Evolutionary conservation across 257 asterid species (phyloP).

Genomic region (Nicotiana tabacum): DNA sequence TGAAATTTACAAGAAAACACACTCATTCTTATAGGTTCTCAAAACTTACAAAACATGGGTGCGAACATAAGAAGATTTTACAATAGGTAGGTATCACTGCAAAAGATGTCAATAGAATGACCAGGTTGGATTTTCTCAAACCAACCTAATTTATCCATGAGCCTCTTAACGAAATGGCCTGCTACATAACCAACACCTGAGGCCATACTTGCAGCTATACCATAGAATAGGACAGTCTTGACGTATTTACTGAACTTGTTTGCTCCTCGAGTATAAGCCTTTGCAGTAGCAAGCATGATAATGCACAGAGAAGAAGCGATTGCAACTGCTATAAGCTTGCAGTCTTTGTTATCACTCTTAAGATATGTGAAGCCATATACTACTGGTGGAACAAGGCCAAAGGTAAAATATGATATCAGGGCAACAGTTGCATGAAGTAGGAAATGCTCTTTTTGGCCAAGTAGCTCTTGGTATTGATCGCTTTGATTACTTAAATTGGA

Average conservation of each 20-base stretch:
- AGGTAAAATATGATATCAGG: slow-evolving; percentile 40
- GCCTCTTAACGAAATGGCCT: slow-evolving; percentile 23
- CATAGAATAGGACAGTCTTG: slow-evolving; percentile 31
- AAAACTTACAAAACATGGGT: not conserved
- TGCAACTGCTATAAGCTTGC: slow-evolving; percentile 45
- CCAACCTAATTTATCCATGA: slow-evolving; percentile 35
- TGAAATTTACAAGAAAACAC: not conserved
- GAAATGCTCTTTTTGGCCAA: slow-evolving; percentile 43
- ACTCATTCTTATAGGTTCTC: not conserved
- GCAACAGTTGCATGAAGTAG: slow-evolving; percentile 41
- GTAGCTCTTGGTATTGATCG: slow-evolving; percentile 28
- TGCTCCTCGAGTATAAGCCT: slow-evolving; percentile 25
- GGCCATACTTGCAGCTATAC: slow-evolving; percentile 26
- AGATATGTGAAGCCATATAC: slow-evolving; percentile 48
- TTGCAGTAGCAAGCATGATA: slow-evolving; percentile 38
- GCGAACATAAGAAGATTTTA: not conserved
- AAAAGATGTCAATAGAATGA: slow-evolving; percentile 24
- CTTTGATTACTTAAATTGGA: not conserved
- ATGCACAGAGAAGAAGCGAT: slow-evolving; percentile 28
- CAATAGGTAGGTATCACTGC: not conserved
- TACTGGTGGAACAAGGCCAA: slow-evolving; percentile 49
- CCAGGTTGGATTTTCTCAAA: slow-evolving; percentile 23
- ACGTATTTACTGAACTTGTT: slow-evolving; percentile 22
- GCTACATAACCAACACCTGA: slow-evolving; percentile 51
- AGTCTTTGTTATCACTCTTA: slow-evolving; percentile 33